A percentile compares a stretch with the other conserved stretches of the same genome.
Evolutionary conservation across 169 alveolate genomes (phyloP).

Genomic region (Pseudocohnilembus persalinus): DNA sequence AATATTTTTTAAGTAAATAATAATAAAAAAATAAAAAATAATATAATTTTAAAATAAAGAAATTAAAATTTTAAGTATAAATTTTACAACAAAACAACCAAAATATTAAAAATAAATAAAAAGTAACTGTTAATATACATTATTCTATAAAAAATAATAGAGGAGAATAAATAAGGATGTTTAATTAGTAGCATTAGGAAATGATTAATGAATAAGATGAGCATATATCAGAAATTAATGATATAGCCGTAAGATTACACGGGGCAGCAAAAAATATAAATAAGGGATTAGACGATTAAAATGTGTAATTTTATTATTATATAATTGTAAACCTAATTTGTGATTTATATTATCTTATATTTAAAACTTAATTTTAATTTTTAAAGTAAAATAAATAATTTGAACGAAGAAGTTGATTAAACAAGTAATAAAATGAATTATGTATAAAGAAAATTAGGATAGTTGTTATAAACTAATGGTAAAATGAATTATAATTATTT

Average conservation of each 20-base stretch:
- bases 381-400: neutral
- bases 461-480: slow-evolving; percentile 45
- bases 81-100: no score
- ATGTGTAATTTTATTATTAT: neutral
- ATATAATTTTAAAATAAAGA: no score
- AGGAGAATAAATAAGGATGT: neutral
- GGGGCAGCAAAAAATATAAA: neutral
- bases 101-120: no score
- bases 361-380: neutral
- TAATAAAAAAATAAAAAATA: no score
- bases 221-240: neutral
- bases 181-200: neutral
- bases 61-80: no score
- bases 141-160: no score
- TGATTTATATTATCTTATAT: neutral
- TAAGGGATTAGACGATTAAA: neutral
- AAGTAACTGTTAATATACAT: no score
- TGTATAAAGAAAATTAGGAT: slow-evolving; percentile 28
- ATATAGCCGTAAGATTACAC: neutral
- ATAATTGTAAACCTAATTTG: no score
- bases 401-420: slow-evolving; percentile 32
- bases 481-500: neutral
- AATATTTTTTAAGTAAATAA: no score
- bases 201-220: neutral
- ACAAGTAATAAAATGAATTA: slow-evolving; percentile 30